phyloP scores from a whole-genome alignment of 108 stramenopile genomes.

The Aureococcus anophagefferens region DNA sequence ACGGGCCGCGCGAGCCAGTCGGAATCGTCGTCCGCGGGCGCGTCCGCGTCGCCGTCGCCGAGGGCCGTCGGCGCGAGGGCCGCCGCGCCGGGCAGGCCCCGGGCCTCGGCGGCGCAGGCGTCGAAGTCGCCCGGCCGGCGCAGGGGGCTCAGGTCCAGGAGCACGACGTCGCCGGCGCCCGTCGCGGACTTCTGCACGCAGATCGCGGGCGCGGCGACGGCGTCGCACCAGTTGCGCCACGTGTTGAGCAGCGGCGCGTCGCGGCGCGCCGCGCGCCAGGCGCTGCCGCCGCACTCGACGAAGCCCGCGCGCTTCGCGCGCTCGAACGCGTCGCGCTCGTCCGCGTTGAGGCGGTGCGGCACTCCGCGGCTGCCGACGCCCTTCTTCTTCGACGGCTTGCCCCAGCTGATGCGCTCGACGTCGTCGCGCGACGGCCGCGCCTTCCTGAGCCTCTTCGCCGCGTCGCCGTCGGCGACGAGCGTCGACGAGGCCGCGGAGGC shows the following conservation, averaged over 20 bases:
- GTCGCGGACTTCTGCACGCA: slow-evolving; percentile 53
- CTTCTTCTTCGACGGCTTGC: slow-evolving; percentile 68
- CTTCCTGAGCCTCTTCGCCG: too few relatives aligned
- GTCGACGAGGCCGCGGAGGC: too few relatives aligned
- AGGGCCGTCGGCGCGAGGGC: not conserved
- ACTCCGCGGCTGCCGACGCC: slow-evolving; percentile 64
- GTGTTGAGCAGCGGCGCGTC: slow-evolving; percentile 68
- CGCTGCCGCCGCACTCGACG: slow-evolving; percentile 57
- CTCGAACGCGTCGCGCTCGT: slow-evolving; percentile 61
- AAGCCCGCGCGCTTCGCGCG: slow-evolving; percentile 64
- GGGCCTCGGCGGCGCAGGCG: slow-evolving; percentile 19
- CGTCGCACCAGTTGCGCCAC: slow-evolving; percentile 69
- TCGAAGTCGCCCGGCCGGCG: slow-evolving; percentile 45
- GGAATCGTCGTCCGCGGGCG: not conserved
- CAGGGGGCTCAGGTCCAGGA: slow-evolving; percentile 63
- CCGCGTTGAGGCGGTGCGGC: slow-evolving; percentile 66
- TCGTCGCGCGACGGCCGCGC: slow-evolving; percentile 25
- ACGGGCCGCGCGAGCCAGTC: slow-evolving; percentile 41
- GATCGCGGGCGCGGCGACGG: slow-evolving; percentile 53
- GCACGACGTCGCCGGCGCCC: slow-evolving; percentile 46
- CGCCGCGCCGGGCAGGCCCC: slow-evolving; percentile 3
- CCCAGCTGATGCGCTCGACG: slow-evolving; percentile 68
- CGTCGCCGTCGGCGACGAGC: too few relatives aligned
- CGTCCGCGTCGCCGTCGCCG: slow-evolving; percentile 7
- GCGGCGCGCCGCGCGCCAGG: slow-evolving; percentile 58